A percentile compares a stretch with the other conserved stretches of the same genome.
phyloP scores from a whole-genome alignment of 352 stramenopile genomes.

The Halophytophthora polymorphica region DNA sequence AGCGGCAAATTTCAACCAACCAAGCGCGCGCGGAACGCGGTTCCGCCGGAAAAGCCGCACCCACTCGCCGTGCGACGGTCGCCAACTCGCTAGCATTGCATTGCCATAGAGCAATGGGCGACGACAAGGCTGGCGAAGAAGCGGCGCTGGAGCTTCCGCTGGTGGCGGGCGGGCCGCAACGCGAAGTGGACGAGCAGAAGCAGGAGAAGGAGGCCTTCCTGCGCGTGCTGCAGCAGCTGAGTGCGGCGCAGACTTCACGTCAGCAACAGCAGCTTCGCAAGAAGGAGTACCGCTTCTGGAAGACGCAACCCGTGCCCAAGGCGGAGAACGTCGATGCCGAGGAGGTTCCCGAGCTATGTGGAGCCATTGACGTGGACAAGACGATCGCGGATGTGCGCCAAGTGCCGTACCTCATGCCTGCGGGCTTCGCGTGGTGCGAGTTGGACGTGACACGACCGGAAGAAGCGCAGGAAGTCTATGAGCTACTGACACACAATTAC shows the following conservation, averaged over 20 bases:
- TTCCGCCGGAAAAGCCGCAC: too few species aligned
- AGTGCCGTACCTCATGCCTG: constrained; percentile 95
- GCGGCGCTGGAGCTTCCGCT: not conserved
- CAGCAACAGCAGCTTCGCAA: constrained; percentile 20
- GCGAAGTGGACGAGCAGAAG: constrained; percentile 37
- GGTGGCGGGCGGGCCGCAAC: constrained; percentile 17
- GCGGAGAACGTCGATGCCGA: constrained; percentile 11
- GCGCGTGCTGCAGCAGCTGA: constrained; percentile 61
- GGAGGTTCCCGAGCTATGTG: constrained; percentile 28
- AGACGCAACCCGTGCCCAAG: constrained; percentile 83
- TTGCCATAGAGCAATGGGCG: constrained; percentile 1
- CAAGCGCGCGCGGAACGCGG: too few species aligned
- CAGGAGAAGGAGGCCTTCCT: constrained; percentile 76
- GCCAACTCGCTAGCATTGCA: too few species aligned
- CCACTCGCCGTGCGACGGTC: too few species aligned
- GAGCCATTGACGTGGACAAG: constrained; percentile 93
- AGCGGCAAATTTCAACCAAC: too few species aligned
- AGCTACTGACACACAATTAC: constrained; percentile 97
- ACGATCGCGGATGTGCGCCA: constrained; percentile 85
- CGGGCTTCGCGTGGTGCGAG: constrained; percentile 92
- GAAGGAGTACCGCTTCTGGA: constrained; percentile 88
- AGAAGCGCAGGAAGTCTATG: constrained; percentile 93
- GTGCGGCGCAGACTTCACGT: constrained; percentile 31
- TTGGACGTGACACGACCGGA: constrained; percentile 85
- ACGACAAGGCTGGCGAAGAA: constrained; percentile 2